A percentile compares a stretch with the other conserved stretches of the same genome.
These are phyloP conservation scores for Thalassiosira oceanica DNA, from an alignment of 352 stramenopile genomes.

Conservation along the genomic window DNA sequence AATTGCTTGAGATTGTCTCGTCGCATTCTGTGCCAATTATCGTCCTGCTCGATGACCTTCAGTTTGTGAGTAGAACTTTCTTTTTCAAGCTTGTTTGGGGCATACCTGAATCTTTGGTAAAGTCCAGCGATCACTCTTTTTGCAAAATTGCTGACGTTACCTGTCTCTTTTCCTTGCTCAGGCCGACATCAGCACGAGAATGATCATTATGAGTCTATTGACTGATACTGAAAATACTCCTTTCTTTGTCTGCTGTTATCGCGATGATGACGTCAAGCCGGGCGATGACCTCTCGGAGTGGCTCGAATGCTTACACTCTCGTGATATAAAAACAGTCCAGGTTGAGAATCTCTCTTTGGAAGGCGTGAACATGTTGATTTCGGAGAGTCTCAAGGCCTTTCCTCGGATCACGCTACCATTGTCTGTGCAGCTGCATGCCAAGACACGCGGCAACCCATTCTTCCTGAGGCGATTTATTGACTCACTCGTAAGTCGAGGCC, in stretches of 20 bases:
- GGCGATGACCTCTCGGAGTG: neutral
- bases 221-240: neutral
- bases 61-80: too few relatives aligned
- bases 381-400: neutral
- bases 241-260: conserved; percentile 4
- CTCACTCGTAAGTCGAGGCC: conserved; percentile 1
- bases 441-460: conserved; percentile 16
- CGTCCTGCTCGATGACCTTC: conserved; percentile 6
- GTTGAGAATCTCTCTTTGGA: conserved; percentile 12
- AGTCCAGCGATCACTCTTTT: too few relatives aligned
- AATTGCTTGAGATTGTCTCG: conserved; percentile 14
- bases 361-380: conserved; percentile 14
- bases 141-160: too few relatives aligned
- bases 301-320: conserved; percentile 7
- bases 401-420: conserved; percentile 6
- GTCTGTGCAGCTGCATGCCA: conserved; percentile 1
- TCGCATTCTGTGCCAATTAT: neutral
- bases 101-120: too few relatives aligned
- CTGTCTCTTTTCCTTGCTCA: too few relatives aligned
- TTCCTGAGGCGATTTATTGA: conserved; percentile 5
- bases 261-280: conserved; percentile 7
- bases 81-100: too few relatives aligned
- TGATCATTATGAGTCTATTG: conserved; percentile 19
- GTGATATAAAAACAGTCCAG: conserved; percentile 16
- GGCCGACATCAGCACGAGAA: too few relatives aligned